Conservation (phyloP, 2,329 filamentous ascomycete genomes). For the Trichophyton verrucosum region DNA sequence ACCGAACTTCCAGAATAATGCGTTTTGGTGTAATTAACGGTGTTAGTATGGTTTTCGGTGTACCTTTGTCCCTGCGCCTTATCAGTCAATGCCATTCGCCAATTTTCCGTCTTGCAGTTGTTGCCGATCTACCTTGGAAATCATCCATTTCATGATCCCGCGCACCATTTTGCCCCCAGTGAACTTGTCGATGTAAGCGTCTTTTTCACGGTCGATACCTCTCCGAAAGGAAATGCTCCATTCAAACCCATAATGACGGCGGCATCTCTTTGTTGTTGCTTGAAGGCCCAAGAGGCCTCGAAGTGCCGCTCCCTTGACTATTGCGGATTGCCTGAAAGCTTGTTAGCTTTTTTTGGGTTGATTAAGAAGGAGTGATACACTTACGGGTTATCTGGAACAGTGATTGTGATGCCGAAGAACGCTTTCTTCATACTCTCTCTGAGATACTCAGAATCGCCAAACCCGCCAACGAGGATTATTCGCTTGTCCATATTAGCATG, state of each 20-base stretch:
- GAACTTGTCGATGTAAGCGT: not conserved
- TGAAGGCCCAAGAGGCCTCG: constrained; percentile 7
- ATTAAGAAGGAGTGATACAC: not conserved
- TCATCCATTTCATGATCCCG: constrained; percentile 6
- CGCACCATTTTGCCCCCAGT: not conserved
- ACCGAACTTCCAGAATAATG: not conserved
- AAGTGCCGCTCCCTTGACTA: constrained; percentile 8
- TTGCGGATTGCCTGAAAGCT: constrained; percentile 6
- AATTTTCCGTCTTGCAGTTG: too few relatives aligned
- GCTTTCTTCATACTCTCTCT: not conserved
- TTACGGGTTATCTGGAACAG: not conserved
- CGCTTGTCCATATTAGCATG: not conserved
- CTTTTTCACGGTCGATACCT: constrained; percentile 3
- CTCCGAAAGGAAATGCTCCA: not conserved
- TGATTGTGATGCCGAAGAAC: constrained; percentile 3
- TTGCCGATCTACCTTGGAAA: too few relatives aligned
- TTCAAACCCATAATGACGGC: constrained; percentile 8
- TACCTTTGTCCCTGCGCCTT: not conserved
- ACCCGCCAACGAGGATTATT: constrained; percentile 12
- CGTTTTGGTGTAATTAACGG: not conserved
- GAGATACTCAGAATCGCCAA: constrained; percentile 13
- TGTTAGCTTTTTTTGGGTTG: not conserved
- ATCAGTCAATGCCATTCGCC: too few relatives aligned
- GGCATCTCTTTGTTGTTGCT: constrained; percentile 5
- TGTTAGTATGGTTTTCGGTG: not conserved